Percentiles rank a stretch among this genome's conserved stretches.
Evolutionary conservation across 1,284 basidiomycete species (phyloP).

Genomic region (Pseudozyma pruni): DNA sequence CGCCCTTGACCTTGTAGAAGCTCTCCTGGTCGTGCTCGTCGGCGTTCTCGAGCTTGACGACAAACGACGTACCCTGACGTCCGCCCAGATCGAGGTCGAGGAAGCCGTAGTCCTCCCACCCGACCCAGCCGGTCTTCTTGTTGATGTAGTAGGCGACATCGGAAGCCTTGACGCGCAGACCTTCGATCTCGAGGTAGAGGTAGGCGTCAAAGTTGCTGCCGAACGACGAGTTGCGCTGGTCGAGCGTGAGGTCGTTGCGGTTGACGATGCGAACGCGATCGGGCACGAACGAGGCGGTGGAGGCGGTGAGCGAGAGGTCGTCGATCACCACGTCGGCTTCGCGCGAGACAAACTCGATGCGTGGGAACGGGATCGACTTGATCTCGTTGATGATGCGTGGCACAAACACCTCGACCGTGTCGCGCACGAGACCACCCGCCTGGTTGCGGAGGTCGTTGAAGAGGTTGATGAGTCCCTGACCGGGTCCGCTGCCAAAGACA

Average conservation of each 20-base stretch:
- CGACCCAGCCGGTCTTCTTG: conserved; percentile 67
- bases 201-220: conserved; percentile 69
- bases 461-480: conserved; percentile 30
- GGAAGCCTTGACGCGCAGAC: conserved; percentile 69
- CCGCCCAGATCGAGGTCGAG: conserved; percentile 70
- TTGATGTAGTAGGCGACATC: conserved; percentile 70
- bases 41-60: conserved; percentile 70
- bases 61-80: conserved; percentile 69
- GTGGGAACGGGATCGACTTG: conserved; percentile 70
- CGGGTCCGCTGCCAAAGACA: conserved; percentile 17
- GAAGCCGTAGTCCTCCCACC: conserved; percentile 70
- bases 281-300: conserved; percentile 70
- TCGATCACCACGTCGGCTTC: conserved; percentile 70
- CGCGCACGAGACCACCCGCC: conserved; percentile 68
- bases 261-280: conserved; percentile 69
- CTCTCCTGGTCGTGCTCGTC: conserved; percentile 69
- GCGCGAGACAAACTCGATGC: conserved; percentile 70
- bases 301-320: conserved; percentile 67
- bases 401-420: conserved; percentile 69
- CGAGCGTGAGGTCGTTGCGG: conserved; percentile 69
- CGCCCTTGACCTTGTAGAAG: conserved; percentile 71
- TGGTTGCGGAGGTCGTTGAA: conserved; percentile 37
- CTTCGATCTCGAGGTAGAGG: conserved; percentile 69
- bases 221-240: conserved; percentile 69
- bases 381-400: conserved; percentile 69